Evolutionary conservation across 1,284 basidiomycete species (phyloP), one percentile per base, ranked within the genome.

Genomic region (Exobasidium rhododendri): DNA sequence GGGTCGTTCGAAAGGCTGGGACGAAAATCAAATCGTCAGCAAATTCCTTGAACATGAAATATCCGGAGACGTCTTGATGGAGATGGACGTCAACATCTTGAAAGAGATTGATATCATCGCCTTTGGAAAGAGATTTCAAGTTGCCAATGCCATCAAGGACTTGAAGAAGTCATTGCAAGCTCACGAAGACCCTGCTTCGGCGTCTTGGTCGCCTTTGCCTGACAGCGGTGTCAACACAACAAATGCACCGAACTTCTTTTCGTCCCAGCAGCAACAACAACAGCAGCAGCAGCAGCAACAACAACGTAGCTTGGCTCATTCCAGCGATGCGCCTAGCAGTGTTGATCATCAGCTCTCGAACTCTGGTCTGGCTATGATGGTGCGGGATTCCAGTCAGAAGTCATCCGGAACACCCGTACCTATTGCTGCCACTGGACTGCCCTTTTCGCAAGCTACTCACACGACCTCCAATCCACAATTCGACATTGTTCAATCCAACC

Each of bases 91-190:
- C 55, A 89, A 89, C 72, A 84, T 96, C 20, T 87, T 98, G 73
- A 97, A 97, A 82, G 96, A 98, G 82, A 90, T 98, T 64, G 96
- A 94, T 52, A 92, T 98, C 67, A 83, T 86, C 66, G 92, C 93
- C 1, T 97, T 96, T 72, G 96, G 94, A 24, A 94, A 96, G 80
- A 90, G 94, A 17, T 86, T 92, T 78, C 88, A 92, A 57, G 92
- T 99, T 59, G 88, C 90, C 32, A 93, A 94, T 72, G 92, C 91
- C n/a, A 97, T 99, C 77, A 83, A 86, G 24, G 94, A 98, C 69
- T 86, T 98, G 80, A 44, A 87, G 17, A 61, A 63, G 3, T 57
- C 59, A 51, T 44, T 68, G n/a, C 53, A 63, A 30, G 62, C 59
- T 32, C 20, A 20, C 35, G 52, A 20, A 29, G 50, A 52, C 20